Conservation (phyloP, 805 yeast species). For the Cyberlindnera nakhonratchasimensis region DNA sequence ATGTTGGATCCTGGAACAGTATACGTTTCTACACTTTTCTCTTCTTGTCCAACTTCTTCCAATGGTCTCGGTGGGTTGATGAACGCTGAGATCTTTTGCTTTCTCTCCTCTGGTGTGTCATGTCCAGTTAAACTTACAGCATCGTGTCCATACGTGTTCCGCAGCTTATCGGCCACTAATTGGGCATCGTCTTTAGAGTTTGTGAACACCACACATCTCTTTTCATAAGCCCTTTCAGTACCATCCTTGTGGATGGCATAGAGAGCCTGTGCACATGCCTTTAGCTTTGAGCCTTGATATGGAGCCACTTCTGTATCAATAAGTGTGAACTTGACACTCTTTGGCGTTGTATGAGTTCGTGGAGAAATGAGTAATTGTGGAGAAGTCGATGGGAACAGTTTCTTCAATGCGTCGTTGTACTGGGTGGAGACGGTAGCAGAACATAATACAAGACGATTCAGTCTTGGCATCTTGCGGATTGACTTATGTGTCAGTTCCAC, state of each 20-base stretch:
- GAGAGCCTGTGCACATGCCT: constrained; percentile 84
- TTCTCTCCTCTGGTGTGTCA: constrained; percentile 58
- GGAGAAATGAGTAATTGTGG: constrained; percentile 65
- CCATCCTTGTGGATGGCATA: constrained; percentile 84
- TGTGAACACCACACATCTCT: constrained; percentile 81
- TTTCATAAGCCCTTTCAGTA: constrained; percentile 70
- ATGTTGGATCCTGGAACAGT: constrained; percentile 36
- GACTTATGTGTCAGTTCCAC: constrained; percentile 57
- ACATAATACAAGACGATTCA: constrained; percentile 67
- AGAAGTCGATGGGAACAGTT: constrained; percentile 60
- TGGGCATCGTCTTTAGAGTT: constrained; percentile 66
- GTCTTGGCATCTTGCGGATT: constrained; percentile 46
- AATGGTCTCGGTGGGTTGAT: constrained; percentile 53
- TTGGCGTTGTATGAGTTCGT: constrained; percentile 79
- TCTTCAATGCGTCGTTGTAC: constrained; percentile 58
- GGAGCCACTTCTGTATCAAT: constrained; percentile 78
- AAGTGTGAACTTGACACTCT: constrained; percentile 63
- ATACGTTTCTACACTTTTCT: constrained; percentile 11
- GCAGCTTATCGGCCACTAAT: constrained; percentile 53
- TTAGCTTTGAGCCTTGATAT: constrained; percentile 75
- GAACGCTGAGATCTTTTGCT: constrained; percentile 55
- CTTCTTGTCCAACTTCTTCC: constrained; percentile 24
- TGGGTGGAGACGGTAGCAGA: constrained; percentile 88
- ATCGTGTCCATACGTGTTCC: constrained; percentile 48
- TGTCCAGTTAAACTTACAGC: constrained; percentile 67